Base-by-base conservation (phyloP, 1,284 basidiomycete genomes). In the Quambalaria eucalypti region DNA sequence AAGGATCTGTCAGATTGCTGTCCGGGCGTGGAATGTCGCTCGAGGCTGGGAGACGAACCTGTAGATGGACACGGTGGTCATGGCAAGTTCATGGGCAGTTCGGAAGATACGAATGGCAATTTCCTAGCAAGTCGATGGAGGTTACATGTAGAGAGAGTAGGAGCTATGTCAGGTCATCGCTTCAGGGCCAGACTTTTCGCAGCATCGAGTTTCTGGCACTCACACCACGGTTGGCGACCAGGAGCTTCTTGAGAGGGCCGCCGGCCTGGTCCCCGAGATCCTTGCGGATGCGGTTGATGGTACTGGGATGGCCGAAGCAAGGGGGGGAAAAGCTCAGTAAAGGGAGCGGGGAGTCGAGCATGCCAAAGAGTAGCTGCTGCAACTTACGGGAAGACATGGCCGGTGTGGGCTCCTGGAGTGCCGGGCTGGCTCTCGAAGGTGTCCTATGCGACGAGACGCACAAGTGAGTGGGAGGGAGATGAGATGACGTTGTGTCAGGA, bases 1-100 rank as follows among this genome's bases (percentile, higher is more conserved):
- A 3, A n/a, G n/a, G n/a, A 12, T 4, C 46, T 48, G 5, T 14
- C 5, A 23, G 16, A 5, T 3, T 28, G 26, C 46, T 28, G 10
- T 14, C 36, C 14, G n/a, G 36, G 36, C 14, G n/a, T 38, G 36
- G n/a, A 38, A 48, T 28, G 28, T 47, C 21, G 16, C 26, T n/a
- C 30, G n/a, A n/a, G n/a, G n/a, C n/a, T n/a, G n/a, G n/a, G 12
- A 16, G 30, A 48, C 30, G 19, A 14, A 33, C 36, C 14, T 96
- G 81, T 90, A 98, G 80, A 99, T 96, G 46, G 95, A 93, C 55
- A 98, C 95, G 51, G 93, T 96, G 76, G 93, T 89, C 91, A 98
- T 95, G 31, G 92, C 95, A 59, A 99, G 83, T 77, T 99, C 95
- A 80, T 98, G 93, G 53, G 95, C 90, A 2, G 95, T 97, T 73